Base-by-base conservation (phyloP, 257 asterid species). In the Buddleja alternifolia region DNA sequence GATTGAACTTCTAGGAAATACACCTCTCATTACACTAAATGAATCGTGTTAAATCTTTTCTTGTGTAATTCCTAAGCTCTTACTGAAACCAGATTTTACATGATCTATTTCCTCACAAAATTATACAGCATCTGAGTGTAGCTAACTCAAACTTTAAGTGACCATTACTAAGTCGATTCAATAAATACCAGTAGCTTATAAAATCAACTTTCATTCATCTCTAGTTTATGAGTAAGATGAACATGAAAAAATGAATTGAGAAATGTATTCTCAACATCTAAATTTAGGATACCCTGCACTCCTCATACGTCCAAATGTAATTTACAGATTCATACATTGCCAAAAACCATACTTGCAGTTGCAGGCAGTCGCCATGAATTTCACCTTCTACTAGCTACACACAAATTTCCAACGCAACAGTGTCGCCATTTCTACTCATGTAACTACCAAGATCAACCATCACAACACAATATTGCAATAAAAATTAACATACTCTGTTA, bases 111-210 rank as follows among this genome's bases (percentile, higher is more conserved):
- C 24, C 72, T 11, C 8, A 19, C 32, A 17, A 67, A 19, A 54
- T 29, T 29, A 29, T 29, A 29, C 34, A 1, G 5, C 34, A 29
- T 29, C 46, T 45, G 2, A 64, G 34, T 16, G 7, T 15, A 57
- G 25, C n/a, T 39, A 55, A 20, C 29, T 16, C 11, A 44, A 54
- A 60, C 60, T 17, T 52, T 17, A 25, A 25, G 12, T 7, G 6
- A 19, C 25, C 3, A 12, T 42, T 0, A 20, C 34, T 29, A 24
- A 3, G 39, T 23, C 42, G 25, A 45, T 23, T 11, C 23, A 8
- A 52, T 53, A 39, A 36, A 40, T n/a, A 53, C 39, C n/a, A 64
- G 39, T 40, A 46, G 19, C 42, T 53, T 16, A 59, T 10, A 57
- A 54, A 67, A 54, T 40, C 10, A 4, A 24, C 8, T 50, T 48